Percentiles rank a stretch among this genome's conserved stretches.
phyloP scores from a whole-genome alignment of 2,329 filamentous ascomycete genomes.

The Penicillium sp. region DNA sequence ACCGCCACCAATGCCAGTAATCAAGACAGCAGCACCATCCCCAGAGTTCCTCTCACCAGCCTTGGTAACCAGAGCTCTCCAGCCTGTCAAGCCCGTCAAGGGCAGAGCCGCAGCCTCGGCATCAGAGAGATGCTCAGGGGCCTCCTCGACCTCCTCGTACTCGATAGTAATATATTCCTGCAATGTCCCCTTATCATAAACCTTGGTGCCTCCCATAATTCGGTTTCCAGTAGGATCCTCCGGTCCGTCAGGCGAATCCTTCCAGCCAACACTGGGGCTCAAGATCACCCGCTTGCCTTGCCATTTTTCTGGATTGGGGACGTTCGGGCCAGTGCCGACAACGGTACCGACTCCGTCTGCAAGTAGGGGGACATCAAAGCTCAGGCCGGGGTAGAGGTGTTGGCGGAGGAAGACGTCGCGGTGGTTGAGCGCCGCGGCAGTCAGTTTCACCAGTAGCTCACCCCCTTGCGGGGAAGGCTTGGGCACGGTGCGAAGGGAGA shows the following conservation, averaged over 20 bases:
- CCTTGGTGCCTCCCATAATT: slow-evolving; percentile 58
- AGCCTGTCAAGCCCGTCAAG: slow-evolving; percentile 81
- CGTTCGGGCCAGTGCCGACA: slow-evolving; percentile 58
- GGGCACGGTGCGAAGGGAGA: slow-evolving; percentile 59
- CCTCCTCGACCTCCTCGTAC: slow-evolving; percentile 71
- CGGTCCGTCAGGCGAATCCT: slow-evolving; percentile 67
- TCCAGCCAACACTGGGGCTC: slow-evolving; percentile 77
- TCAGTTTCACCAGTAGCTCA: slow-evolving; percentile 73
- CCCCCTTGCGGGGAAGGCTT: slow-evolving; percentile 62
- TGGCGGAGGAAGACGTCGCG: slow-evolving; percentile 93
- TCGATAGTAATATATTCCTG: slow-evolving; percentile 71
- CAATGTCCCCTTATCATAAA: slow-evolving; percentile 67
- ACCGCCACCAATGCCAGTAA: slow-evolving; percentile 91
- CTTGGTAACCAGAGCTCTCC: slow-evolving; percentile 83
- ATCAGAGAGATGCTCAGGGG: slow-evolving; percentile 69
- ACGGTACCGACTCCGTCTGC: slow-evolving; percentile 81
- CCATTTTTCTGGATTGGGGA: slow-evolving; percentile 54
- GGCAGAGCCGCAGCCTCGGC: slow-evolving; percentile 81
- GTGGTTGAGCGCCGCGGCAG: slow-evolving; percentile 85
- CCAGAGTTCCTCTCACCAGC: slow-evolving; percentile 56
- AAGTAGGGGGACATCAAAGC: slow-evolving; percentile 74
- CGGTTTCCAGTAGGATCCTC: slow-evolving; percentile 56
- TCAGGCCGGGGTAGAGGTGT: slow-evolving; percentile 82
- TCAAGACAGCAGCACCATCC: slow-evolving; percentile 69
- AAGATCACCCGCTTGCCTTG: slow-evolving; percentile 71